A percentile compares a stretch with the other conserved stretches of the same genome.
Conservation (phyloP, 2,329 filamentous ascomycete species). For the Penicillium crustosum region DNA sequence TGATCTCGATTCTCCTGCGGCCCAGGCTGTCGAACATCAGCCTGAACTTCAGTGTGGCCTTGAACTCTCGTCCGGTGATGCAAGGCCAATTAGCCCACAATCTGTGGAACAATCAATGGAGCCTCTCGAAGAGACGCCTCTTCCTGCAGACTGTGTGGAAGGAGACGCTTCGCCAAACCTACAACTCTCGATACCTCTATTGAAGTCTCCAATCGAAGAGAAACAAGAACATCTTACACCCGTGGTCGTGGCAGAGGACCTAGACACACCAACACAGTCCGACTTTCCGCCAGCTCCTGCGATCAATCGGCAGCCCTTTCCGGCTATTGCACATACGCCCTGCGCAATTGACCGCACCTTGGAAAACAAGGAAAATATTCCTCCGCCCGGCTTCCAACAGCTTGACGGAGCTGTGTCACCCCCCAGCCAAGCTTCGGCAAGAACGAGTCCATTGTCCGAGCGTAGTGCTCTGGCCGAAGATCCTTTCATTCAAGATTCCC, state of each 20-base stretch:
- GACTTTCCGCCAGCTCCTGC: constrained; percentile 5
- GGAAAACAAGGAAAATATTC: constrained; percentile 25
- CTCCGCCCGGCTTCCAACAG: constrained; percentile 13
- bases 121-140: not conserved
- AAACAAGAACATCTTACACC: not conserved
- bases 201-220: not conserved
- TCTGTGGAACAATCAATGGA: not conserved
- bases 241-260: constrained; percentile 10
- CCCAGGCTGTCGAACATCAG: not conserved
- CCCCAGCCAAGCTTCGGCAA: constrained; percentile 1
- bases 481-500: constrained; percentile 1
- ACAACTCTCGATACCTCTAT: not conserved
- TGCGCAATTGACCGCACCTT: constrained; percentile 5
- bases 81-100: not conserved
- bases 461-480: constrained; percentile 7
- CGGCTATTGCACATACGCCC: constrained; percentile 4
- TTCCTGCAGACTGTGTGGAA: not conserved
- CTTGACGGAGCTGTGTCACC: not conserved
- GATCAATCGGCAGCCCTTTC: not conserved
- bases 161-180: not conserved
- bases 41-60: not conserved
- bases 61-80: not conserved
- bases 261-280: constrained; percentile 17
- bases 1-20: not conserved
- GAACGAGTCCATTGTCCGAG: constrained; percentile 12